Base-by-base conservation (phyloP, 2,329 filamentous ascomycete species). In the Hymenoscyphus repandus region DNA sequence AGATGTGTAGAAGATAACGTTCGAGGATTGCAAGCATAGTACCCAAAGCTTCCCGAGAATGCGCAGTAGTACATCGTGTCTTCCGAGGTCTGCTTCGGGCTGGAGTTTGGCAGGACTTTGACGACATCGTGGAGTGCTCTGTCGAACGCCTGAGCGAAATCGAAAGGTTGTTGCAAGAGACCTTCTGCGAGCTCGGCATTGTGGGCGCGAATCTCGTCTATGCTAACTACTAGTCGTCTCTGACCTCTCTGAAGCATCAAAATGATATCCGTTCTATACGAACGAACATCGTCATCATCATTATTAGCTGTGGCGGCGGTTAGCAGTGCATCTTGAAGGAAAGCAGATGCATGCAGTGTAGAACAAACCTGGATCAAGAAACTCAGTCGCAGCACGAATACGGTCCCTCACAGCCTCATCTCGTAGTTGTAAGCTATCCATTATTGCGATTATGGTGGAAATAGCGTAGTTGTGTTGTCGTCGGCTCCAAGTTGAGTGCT, bases 31-130 rank as follows among this genome's bases (percentile, higher is more conserved):
- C 91, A 96, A 11, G 91, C 80, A 68, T 89, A 93, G 67, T 96
- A 85, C 58, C 95, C 93, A 66, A 99, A 99, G 66, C 90, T 96
- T 58, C 93, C 93, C 49, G 92, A 83, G 73, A 89, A 97, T n/a
- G 93, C 93, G 65, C 93, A 96, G 69, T 99, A 97, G 72, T 96
- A 99, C 62, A 89, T 77, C 38, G 84, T 82, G 67, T 96, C 91
- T 30, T 86, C 83, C 39, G 82, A 79, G 1, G 82, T 84, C 69
- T 95, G 89, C 60, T 86, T 84, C 2, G 85, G 79, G 2, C 89
- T 82, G 37, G 88, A 82, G 62, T 87, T 83, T 10, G 86, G 84
- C 31, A 96, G 74, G 2, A 90, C 86, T 65, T 86, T 81, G 57
- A 97, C 85, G 47, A 96, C 86, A 57, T 93, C 84, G 66, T 93